A percentile compares a stretch with the other conserved stretches of the same genome.
These are phyloP conservation scores for Karstenula rhodostoma DNA, from an alignment of 2,329 filamentous ascomycete species.

Conservation along the genomic window DNA sequence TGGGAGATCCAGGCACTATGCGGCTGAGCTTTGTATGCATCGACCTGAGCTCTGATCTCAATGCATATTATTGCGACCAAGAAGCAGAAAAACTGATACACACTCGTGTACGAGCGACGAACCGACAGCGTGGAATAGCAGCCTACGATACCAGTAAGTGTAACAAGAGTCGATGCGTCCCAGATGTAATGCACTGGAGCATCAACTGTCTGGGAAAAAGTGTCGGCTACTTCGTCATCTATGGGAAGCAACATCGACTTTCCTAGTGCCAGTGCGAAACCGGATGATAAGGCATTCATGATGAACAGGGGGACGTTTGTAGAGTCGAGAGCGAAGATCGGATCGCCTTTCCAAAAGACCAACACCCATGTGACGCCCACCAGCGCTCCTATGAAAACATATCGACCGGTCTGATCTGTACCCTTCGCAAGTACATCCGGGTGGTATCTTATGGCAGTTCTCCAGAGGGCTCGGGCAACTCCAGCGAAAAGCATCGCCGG, in stretches of 20 bases:
- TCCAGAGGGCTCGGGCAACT: slow-evolving; percentile 23
- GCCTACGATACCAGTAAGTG: slow-evolving; percentile 25
- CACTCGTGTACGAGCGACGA: slow-evolving; percentile 33
- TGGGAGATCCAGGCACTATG: no score
- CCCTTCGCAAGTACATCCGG: slow-evolving; percentile 11
- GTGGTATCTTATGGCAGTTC: not conserved
- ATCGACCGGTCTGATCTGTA: no score
- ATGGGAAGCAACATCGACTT: no score
- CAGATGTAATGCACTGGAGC: slow-evolving; percentile 11
- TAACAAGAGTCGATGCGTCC: slow-evolving; percentile 19
- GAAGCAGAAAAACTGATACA: slow-evolving; percentile 27
- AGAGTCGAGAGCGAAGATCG: no score
- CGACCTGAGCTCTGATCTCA: not conserved
- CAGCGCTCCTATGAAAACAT: no score
- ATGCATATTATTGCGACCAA: slow-evolving; percentile 18
- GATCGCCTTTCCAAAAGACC: no score
- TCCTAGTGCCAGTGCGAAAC: no score
- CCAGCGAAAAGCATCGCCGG: slow-evolving; percentile 33
- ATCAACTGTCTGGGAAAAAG: no score
- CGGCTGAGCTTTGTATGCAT: not conserved
- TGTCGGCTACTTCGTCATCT: no score
- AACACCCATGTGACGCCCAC: no score
- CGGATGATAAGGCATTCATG: no score
- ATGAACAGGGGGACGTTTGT: no score
- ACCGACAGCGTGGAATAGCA: slow-evolving; percentile 23